Evolutionary conservation across 768 basidiomycete species (phyloP).

Genomic region (Termitomyces sp.): DNA sequence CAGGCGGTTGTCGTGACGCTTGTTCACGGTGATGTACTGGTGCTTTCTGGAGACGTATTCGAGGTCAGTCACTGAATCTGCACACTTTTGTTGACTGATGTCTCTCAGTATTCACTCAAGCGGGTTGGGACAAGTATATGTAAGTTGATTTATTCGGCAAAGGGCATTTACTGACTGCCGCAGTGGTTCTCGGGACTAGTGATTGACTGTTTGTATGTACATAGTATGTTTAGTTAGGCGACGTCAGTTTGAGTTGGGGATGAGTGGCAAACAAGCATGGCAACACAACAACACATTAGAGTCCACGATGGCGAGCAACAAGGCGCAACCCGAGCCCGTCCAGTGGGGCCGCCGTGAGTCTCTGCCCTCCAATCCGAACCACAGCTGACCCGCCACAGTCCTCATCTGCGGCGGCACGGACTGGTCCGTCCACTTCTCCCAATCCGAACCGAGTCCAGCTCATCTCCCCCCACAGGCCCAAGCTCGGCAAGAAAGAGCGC

Average conservation of each 20-base stretch:
- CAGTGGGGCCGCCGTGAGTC: slow-evolving; percentile 13
- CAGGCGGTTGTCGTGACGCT: slow-evolving; percentile 27
- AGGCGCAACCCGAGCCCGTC: slow-evolving; percentile 1
- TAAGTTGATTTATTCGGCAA: slow-evolving; percentile 19
- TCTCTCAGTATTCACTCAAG: slow-evolving; percentile 37
- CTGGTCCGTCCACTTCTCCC: slow-evolving; percentile 50
- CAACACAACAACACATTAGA: slow-evolving; percentile 8
- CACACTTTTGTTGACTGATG: slow-evolving; percentile 3
- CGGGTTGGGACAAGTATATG: slow-evolving; percentile 39
- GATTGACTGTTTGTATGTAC: not conserved
- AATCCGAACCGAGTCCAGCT: not conserved
- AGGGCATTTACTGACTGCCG: not conserved
- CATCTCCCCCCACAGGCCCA: slow-evolving; percentile 44
- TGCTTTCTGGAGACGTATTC: slow-evolving; percentile 37
- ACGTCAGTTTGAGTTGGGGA: slow-evolving; percentile 5
- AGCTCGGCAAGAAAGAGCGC: slow-evolving; percentile 72
- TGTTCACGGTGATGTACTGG: slow-evolving; percentile 39
- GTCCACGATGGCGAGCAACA: slow-evolving; percentile 11
- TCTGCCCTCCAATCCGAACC: not conserved
- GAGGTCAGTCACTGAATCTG: slow-evolving; percentile 24
- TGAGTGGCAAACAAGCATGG: slow-evolving; percentile 8
- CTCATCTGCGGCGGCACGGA: slow-evolving; percentile 84
- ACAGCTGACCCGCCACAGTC: slow-evolving; percentile 37
- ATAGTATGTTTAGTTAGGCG: not conserved
- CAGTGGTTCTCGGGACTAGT: slow-evolving; percentile 14